These are phyloP conservation scores for Hevea brasiliensis DNA, from an alignment of 345 rosid genomes.

Conservation along the genomic window DNA sequence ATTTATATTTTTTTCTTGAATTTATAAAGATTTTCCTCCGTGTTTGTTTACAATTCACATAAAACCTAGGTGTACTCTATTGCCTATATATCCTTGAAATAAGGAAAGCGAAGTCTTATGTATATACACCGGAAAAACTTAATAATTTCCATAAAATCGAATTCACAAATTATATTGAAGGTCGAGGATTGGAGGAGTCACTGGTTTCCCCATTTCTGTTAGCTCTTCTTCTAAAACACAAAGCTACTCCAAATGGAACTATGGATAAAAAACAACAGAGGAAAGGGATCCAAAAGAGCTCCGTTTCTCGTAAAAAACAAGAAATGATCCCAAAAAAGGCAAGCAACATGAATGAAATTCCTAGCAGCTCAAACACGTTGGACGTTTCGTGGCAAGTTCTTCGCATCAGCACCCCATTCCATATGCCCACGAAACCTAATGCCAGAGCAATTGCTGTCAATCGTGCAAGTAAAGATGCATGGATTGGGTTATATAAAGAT, in stretches of 20 bases:
- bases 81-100: no score
- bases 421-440: background rate
- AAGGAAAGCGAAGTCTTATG: no score
- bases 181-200: no score
- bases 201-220: no score
- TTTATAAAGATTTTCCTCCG: no score
- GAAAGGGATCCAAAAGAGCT: background rate
- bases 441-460: background rate
- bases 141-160: no score
- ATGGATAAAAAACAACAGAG: background rate
- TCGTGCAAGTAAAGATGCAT: background rate
- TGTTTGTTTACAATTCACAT: no score
- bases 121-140: no score
- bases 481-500: background rate
- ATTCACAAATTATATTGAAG: no score
- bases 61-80: no score
- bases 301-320: background rate
- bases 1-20: no score
- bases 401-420: slow-evolving; percentile 17
- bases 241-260: background rate
- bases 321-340: slow-evolving; percentile 4
- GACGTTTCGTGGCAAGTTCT: background rate
- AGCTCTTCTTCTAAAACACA: background rate
- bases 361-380: background rate
- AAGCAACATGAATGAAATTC: background rate